Conservation (phyloP, 2,329 filamentous ascomycete genomes). For the Colletotrichum horii region DNA sequence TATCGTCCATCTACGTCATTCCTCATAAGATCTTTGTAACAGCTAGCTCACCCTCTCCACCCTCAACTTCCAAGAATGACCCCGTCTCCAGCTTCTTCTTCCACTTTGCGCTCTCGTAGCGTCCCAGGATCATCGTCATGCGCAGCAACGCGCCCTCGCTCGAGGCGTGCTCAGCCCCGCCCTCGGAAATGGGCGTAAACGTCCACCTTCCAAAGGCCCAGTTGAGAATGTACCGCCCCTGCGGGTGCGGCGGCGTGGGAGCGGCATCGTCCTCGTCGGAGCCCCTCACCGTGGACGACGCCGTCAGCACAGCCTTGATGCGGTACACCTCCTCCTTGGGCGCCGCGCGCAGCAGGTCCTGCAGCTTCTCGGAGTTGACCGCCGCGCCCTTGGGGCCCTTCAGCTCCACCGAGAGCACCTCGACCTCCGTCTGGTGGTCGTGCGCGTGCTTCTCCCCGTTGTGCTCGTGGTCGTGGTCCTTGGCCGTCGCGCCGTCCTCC, state of each 20-base stretch:
- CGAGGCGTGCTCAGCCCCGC: slow-evolving; percentile 56
- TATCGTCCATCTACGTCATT: not conserved
- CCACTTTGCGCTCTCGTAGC: slow-evolving; percentile 78
- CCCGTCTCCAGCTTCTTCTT: slow-evolving; percentile 72
- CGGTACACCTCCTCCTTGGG: slow-evolving; percentile 95
- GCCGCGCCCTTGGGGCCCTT: slow-evolving; percentile 43
- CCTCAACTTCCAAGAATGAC: slow-evolving; percentile 56
- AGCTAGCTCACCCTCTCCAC: slow-evolving; percentile 50
- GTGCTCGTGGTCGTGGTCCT: slow-evolving; percentile 45
- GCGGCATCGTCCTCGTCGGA: slow-evolving; percentile 54
- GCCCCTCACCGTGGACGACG: slow-evolving; percentile 49
- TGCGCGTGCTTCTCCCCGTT: slow-evolving; percentile 40
- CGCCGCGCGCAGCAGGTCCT: slow-evolving; percentile 70
- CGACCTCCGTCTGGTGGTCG: slow-evolving; percentile 83
- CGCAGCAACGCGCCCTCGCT: slow-evolving; percentile 63
- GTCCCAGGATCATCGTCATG: slow-evolving; percentile 78
- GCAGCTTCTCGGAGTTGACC: slow-evolving; percentile 66
- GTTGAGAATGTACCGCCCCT: slow-evolving; percentile 82
- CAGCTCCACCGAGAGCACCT: slow-evolving; percentile 85
- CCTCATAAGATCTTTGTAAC: slow-evolving; percentile 56
- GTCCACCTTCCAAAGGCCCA: slow-evolving; percentile 98
- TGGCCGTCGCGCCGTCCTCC: slow-evolving; percentile 38
- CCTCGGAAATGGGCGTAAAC: slow-evolving; percentile 66
- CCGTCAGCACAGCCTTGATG: slow-evolving; percentile 76
- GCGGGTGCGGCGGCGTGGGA: slow-evolving; percentile 30